phyloP scores from a whole-genome alignment of 345 rosid genomes.

The Citrus mangshanensis region DNA sequence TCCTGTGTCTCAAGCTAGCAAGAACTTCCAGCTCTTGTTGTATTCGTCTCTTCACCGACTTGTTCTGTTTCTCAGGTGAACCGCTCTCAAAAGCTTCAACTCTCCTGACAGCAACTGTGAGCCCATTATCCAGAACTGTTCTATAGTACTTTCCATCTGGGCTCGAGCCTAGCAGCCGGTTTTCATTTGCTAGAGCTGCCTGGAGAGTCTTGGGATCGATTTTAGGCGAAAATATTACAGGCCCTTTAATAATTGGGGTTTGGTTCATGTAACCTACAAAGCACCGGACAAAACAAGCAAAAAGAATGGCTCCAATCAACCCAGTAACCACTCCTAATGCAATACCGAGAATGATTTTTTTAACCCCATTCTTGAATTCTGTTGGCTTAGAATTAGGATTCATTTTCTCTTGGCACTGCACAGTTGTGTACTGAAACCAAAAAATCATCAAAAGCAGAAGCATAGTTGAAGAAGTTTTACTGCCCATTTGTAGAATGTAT shows the following conservation, averaged over 20 bases:
- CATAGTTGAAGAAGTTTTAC: constrained; percentile 17
- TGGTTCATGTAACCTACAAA: constrained; percentile 58
- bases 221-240: constrained; percentile 82
- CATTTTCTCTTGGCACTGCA: constrained; percentile 49
- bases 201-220: constrained; percentile 67
- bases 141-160: constrained; percentile 70
- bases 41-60: constrained; percentile 63
- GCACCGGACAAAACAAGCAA: constrained; percentile 55
- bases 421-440: constrained; percentile 27
- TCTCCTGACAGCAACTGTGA: constrained; percentile 66
- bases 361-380: constrained; percentile 40
- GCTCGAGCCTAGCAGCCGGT: constrained; percentile 73
- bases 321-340: constrained; percentile 62
- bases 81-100: constrained; percentile 60
- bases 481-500: constrained; percentile 16
- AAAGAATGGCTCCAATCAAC: constrained; percentile 42
- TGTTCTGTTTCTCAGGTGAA: constrained; percentile 49
- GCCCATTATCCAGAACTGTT: constrained; percentile 73
- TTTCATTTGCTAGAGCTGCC: constrained; percentile 61
- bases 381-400: constrained; percentile 34
- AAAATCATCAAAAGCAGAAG: constrained; percentile 33
- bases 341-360: constrained; percentile 56
- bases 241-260: constrained; percentile 91
- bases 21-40: constrained; percentile 82
- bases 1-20: constrained; percentile 74